Base-by-base conservation (phyloP, 768 basidiomycete species). In the Butyriboletus loyo region DNA sequence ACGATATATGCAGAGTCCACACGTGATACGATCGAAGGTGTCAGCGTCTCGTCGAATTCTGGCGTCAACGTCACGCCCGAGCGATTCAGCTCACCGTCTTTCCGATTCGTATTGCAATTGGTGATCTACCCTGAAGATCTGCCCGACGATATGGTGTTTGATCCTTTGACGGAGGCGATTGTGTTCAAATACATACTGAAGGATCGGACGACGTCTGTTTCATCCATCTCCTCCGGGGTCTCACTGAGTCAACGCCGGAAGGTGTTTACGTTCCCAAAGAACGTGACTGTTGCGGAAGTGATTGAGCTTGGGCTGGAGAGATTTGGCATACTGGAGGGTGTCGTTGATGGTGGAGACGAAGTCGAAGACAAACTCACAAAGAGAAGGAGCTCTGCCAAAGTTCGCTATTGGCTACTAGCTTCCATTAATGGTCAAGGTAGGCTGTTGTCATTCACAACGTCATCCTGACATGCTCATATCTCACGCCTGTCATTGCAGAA, bases 271-370 rank as follows among this genome's bases (percentile, higher is more conserved):
- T 87, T 98, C 72, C 92, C 96, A 1, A 89, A 92, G 70, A 98
- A 97, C 62, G 86, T 89, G 32, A 98, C 92, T 0, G 97, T 98
- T 4, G 92, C 94, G 0, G 97, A 99, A 70, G 94, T 95, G 14
- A 92, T 97, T 35, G 97, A 99, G 68, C 76, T 90, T 34, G 89
- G 87, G 6, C 66, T 99, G 56, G 97, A 98, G 64, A 74, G 93
- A 52, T 98, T 98, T 64, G 97, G 97, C 3, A 97, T 99, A 50
- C 75, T 82, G 32, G 96, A 97, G 35, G 97, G 95, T n/a, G 93
- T 99, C 2, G 96, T 98, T 3, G 95, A 98, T 67, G 97, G 97
- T 2, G 97, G 97, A 1, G 97, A 99, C 67, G 96, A 98, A 63
- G 82, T 99, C 1, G 97, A 99, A 70, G 96, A 98, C 66, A 94